phyloP scores from a whole-genome alignment of 768 basidiomycete species.

The Leccinum arenicola region DNA sequence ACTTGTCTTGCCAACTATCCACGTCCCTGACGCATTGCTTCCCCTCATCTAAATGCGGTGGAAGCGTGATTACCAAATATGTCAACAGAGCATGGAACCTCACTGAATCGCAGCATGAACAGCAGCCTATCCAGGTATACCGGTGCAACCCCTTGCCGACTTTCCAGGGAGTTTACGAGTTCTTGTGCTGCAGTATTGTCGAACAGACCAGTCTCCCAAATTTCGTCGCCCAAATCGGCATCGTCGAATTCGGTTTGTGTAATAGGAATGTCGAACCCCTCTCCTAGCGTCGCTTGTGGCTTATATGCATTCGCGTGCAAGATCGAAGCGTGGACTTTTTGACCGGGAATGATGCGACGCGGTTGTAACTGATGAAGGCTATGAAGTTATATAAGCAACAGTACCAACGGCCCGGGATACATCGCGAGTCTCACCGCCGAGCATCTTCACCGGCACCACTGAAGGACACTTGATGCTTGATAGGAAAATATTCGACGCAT shows the following conservation, averaged over 20 bases:
- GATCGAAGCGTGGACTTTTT: conserved; percentile 26
- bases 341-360: conserved; percentile 28
- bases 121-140: conserved; percentile 19
- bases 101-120: conserved; percentile 24
- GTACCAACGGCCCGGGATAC: not conserved
- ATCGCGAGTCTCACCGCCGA: conserved; percentile 13
- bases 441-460: conserved; percentile 15
- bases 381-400: not conserved
- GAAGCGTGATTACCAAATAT: not conserved
- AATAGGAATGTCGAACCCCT: conserved; percentile 24
- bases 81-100: not conserved
- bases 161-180: conserved; percentile 10
- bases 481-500: conserved; percentile 20
- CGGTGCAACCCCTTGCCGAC: conserved; percentile 16
- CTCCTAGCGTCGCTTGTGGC: conserved; percentile 18
- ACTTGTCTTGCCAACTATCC: conserved; percentile 9
- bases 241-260: not conserved
- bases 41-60: conserved; percentile 15
- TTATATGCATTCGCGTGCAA: conserved; percentile 20
- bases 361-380: conserved; percentile 19
- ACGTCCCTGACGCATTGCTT: conserved; percentile 20
- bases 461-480: conserved; percentile 23
- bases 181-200: conserved; percentile 16
- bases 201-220: conserved; percentile 24
- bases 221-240: conserved; percentile 1